Evolutionary conservation across 768 basidiomycete species (phyloP), one percentile per base, ranked within the genome.

Genomic region (Leccinum longicurvipes): DNA sequence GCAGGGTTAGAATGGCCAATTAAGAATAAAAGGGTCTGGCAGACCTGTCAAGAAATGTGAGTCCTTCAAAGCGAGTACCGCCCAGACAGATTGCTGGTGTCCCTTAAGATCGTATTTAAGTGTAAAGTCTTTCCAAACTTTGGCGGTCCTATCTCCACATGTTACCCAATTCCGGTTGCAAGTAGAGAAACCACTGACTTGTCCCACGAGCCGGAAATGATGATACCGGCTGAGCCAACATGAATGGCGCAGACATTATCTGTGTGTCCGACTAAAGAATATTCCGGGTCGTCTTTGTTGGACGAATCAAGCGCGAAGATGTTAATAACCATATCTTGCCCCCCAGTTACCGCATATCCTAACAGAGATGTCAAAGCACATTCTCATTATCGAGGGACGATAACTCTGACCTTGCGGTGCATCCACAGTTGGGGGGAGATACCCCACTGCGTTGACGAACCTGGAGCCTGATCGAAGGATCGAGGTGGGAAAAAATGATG

Each of bases 161-260:
- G n/a, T 47, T 50, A 44, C 42, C 39, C n/a, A 21, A 32, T 50
- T 31, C 29, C 10, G 23, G 12, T 24, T 31, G n/a, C 24, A 28
- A 47, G 39, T 45, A 10, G 34, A 50, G 46, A 46, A 41, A 50
- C 15, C 11, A 73, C 83, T 72, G 64, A 96, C 96, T 82, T 89
- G 75, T 98, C 97, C 97, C 97, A 99, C 42, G 93, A 96, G 19
- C 97, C 97, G 8, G 92, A 95, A 55, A 97, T 84, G 57, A 98
- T 86, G 49, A 82, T 78, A 15, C 92, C 91, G 47, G 79, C 79
- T 9, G 81, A 72, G 10, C 83, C 82, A 4, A 85, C 82, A 65
- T 91, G 80, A 54, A 99, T 76, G 21, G 91, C 81, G 71, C 95
- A 98, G 32, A 98, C 82, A 67, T 98, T 98, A 47, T 87, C 86